phyloP scores from a whole-genome alignment of 257 asterid species.

The Echium plantagineum region DNA sequence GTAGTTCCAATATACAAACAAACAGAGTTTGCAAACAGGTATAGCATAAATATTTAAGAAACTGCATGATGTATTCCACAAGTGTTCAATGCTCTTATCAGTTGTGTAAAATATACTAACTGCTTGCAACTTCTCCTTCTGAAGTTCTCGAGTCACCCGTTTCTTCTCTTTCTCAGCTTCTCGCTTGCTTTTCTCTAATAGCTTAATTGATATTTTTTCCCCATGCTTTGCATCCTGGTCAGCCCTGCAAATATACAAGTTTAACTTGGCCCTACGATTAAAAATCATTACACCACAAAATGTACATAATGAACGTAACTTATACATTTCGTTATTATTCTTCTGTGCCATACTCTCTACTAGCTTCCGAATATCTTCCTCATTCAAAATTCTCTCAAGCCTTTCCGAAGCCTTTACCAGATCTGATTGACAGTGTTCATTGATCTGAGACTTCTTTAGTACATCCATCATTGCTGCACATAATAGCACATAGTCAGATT shows the following conservation, averaged over 20 bases:
- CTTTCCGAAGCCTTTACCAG: conserved; percentile 59
- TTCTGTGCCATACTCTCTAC: conserved; percentile 37
- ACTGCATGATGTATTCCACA: neutral
- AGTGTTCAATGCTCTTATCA: too few species aligned
- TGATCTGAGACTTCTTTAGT: conserved; percentile 37
- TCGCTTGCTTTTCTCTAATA: conserved; percentile 64
- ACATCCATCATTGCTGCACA: conserved; percentile 59
- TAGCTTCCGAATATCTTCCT: conserved; percentile 59
- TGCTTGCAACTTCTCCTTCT: conserved; percentile 57
- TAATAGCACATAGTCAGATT: conserved; percentile 9
- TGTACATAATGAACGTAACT: conserved; percentile 5
- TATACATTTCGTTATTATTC: conserved; percentile 57
- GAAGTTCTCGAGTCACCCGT: conserved; percentile 55
- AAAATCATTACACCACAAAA: conserved; percentile 9
- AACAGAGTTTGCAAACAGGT: neutral
- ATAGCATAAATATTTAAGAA: neutral
- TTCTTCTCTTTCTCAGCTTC: conserved; percentile 70
- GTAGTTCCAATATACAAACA: too few species aligned
- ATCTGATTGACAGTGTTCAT: conserved; percentile 36
- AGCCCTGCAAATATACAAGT: conserved; percentile 43
- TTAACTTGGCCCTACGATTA: conserved; percentile 14
- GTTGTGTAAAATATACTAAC: conserved; percentile 26
- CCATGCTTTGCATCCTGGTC: conserved; percentile 53
- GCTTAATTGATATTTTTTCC: conserved; percentile 46
- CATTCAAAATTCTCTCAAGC: conserved; percentile 51